A percentile compares a stretch with the other conserved stretches of the same genome.
phyloP scores from a whole-genome alignment of 192 early-diverging fungal species.

The Mortierella hygrophila region DNA sequence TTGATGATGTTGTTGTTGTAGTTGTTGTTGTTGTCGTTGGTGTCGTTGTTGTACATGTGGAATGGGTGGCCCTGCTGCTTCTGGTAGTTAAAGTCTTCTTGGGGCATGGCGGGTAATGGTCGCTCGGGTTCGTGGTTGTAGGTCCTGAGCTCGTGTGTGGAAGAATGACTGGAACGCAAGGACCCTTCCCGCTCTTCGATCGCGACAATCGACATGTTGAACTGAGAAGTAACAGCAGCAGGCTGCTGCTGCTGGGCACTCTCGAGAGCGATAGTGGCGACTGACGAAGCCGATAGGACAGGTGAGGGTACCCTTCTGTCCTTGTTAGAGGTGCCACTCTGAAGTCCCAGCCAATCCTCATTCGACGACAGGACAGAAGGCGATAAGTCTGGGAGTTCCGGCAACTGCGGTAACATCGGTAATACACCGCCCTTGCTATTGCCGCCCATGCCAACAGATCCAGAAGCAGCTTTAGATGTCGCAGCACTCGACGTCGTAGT shows the following conservation, averaged over 20 bases:
- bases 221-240: not conserved
- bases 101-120: not conserved
- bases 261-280: not conserved
- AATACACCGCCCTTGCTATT: not conserved
- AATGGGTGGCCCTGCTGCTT: not conserved
- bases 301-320: not conserved
- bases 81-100: not conserved
- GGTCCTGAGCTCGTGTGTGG: not conserved
- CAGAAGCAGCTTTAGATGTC: not conserved
- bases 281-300: not conserved
- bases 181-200: not conserved
- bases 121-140: not conserved
- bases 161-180: not conserved
- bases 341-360: conserved; percentile 16
- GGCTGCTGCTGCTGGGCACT: not conserved
- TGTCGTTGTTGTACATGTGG: too few species aligned
- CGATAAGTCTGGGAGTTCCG: not conserved
- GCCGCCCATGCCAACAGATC: not conserved
- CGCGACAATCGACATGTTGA: not conserved
- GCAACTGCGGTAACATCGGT: conserved; percentile 4
- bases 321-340: not conserved
- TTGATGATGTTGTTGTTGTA: not conserved
- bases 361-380: not conserved
- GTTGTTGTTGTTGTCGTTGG: too few species aligned
- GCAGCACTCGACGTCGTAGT: not conserved